A percentile compares a stretch with the other conserved stretches of the same genome.
phyloP scores from a whole-genome alignment of 306 rosid genomes.

The Cucurbita ficifolia region DNA sequence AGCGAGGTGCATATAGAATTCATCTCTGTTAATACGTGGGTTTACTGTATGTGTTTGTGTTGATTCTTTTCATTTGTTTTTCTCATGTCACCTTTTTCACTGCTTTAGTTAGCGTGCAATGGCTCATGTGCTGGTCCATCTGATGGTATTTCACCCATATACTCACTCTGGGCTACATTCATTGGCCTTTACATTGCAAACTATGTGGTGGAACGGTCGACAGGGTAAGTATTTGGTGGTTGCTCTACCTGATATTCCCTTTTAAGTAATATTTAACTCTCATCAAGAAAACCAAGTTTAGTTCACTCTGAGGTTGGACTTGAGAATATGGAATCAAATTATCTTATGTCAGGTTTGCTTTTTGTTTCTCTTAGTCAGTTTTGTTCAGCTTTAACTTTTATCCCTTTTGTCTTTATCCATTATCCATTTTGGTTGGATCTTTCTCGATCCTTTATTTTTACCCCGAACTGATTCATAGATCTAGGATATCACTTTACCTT shows the following conservation, averaged over 20 bases:
- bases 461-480: not conserved
- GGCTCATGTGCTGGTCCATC: constrained; percentile 76
- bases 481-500: not conserved
- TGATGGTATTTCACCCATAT: constrained; percentile 84
- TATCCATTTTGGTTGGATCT: not conserved
- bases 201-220: constrained; percentile 89
- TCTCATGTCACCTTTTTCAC: constrained; percentile 10
- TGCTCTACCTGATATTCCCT: not conserved
- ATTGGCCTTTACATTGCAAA: constrained; percentile 95
- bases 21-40: constrained; percentile 3
- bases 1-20: constrained; percentile 60
- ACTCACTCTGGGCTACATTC: constrained; percentile 95
- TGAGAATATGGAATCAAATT: not conserved
- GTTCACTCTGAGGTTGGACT: not conserved
- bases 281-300: not conserved
- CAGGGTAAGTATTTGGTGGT: constrained; percentile 56
- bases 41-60: not conserved
- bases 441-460: not conserved
- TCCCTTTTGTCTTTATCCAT: not conserved
- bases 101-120: constrained; percentile 74
- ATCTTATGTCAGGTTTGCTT: not conserved
- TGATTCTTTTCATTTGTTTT: not conserved
- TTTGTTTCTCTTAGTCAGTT: not conserved
- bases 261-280: not conserved
- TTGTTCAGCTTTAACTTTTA: not conserved